Conservation (phyloP, 192 early-diverging fungal species). For the Thoreauomyces humboldtii region DNA sequence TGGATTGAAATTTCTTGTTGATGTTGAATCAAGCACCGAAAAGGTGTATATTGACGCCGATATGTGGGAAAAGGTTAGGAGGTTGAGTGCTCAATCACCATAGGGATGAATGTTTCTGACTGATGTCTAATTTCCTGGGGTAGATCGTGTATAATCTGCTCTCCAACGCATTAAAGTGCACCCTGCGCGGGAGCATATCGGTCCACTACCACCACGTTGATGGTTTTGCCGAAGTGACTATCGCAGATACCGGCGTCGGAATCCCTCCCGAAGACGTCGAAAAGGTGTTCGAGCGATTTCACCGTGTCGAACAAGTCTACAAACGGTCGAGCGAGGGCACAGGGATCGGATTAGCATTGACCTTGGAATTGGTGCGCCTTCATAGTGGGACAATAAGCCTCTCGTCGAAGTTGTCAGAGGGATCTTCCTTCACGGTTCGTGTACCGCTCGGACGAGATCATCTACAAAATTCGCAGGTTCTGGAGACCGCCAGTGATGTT, state of each 20-base stretch:
- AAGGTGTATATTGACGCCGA: constrained; percentile 12
- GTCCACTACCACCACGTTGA: constrained; percentile 27
- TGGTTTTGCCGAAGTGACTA: background rate
- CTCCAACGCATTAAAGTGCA: constrained; percentile 53
- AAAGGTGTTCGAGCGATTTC: constrained; percentile 35
- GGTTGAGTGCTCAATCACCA: too few species aligned
- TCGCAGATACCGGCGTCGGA: constrained; percentile 37
- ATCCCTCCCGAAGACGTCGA: constrained; percentile 38
- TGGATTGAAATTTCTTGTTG: background rate
- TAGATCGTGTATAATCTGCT: constrained; percentile 46
- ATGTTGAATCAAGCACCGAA: background rate
- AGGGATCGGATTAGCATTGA: constrained; percentile 51
- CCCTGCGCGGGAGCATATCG: constrained; percentile 36
- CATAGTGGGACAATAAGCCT: constrained; percentile 47
- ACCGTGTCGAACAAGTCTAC: background rate
- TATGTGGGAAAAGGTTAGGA: constrained; percentile 14
- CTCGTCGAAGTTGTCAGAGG: constrained; percentile 7
- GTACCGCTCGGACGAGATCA: constrained; percentile 8
- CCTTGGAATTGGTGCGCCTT: constrained; percentile 42
- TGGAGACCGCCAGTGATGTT: background rate
- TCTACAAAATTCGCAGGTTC: background rate
- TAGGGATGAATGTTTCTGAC: too few species aligned
- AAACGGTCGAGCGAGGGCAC: constrained; percentile 42
- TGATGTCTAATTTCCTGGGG: too few species aligned
- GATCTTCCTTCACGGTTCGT: constrained; percentile 10